phyloP scores from a whole-genome alignment of 2,329 filamentous ascomycete species.

The Fusarium albidum region DNA sequence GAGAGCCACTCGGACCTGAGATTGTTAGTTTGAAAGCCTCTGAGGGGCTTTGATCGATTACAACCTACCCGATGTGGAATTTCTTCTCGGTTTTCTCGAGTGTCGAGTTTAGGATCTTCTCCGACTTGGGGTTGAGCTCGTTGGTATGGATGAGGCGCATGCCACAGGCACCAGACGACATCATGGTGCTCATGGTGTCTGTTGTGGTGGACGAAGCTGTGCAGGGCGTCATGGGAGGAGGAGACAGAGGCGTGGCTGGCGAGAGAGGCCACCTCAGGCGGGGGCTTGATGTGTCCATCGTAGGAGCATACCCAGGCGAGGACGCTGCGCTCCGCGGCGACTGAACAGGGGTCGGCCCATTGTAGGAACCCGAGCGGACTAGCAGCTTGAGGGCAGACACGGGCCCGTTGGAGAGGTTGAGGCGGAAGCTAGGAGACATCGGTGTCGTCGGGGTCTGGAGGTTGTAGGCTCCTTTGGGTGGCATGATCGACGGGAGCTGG shows the following conservation, averaged over 20 bases:
- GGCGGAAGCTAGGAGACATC: slow-evolving; percentile 44
- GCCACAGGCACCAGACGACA: slow-evolving; percentile 52
- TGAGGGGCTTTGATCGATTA: background rate
- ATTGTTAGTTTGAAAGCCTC: slow-evolving; percentile 13
- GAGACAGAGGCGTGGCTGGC: slow-evolving; percentile 50
- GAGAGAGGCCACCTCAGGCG: slow-evolving; percentile 45
- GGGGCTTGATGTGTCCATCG: slow-evolving; percentile 40
- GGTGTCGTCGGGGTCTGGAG: slow-evolving; percentile 41
- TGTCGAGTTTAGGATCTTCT: slow-evolving; percentile 56
- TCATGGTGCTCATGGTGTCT: slow-evolving; percentile 41
- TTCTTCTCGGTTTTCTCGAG: slow-evolving; percentile 63
- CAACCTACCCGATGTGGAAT: slow-evolving; percentile 48
- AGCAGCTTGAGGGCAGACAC: slow-evolving; percentile 45
- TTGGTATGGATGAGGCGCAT: slow-evolving; percentile 60
- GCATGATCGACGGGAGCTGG: slow-evolving; percentile 55
- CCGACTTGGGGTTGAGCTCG: slow-evolving; percentile 55
- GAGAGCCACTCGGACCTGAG: slow-evolving; percentile 53
- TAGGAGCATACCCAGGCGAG: slow-evolving; percentile 46
- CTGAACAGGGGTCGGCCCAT: slow-evolving; percentile 31
- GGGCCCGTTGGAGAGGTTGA: slow-evolving; percentile 43
- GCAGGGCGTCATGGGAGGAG: slow-evolving; percentile 57
- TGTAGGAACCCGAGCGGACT: slow-evolving; percentile 39
- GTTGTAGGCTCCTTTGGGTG: slow-evolving; percentile 31
- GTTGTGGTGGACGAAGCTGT: slow-evolving; percentile 50
- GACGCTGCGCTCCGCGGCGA: slow-evolving; percentile 37